phyloP scores from a whole-genome alignment of 2,329 filamentous ascomycete species.

The Exophiala viscosa region DNA sequence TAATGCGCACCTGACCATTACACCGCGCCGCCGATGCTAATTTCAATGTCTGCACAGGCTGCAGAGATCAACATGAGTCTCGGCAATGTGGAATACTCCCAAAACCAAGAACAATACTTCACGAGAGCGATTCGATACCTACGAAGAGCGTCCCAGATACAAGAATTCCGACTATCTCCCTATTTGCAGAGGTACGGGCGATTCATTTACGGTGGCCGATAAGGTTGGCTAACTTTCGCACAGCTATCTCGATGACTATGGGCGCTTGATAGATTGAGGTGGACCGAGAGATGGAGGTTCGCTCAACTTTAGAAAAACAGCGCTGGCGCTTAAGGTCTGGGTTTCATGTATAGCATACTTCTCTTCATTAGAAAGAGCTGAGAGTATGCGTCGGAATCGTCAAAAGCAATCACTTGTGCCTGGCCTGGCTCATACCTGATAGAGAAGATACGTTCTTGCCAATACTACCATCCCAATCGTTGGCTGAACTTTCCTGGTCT shows the following conservation, averaged over 20 bases:
- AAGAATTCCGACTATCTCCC: constrained; percentile 41
- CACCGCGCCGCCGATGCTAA: constrained; percentile 15
- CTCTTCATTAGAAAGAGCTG: too few relatives aligned
- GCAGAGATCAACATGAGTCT: constrained; percentile 53
- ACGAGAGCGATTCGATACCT: constrained; percentile 46
- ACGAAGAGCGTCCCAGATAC: constrained; percentile 40
- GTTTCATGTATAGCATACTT: too few relatives aligned
- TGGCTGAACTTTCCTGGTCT: too few relatives aligned
- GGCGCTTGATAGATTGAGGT: constrained; percentile 20
- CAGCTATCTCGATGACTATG: constrained; percentile 27
- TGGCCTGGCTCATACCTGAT: too few relatives aligned
- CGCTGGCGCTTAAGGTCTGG: too few relatives aligned
- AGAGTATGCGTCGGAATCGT: too few relatives aligned
- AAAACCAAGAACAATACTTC: constrained; percentile 45
- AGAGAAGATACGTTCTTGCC: too few relatives aligned
- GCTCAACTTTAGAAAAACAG: too few relatives aligned
- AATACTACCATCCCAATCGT: too few relatives aligned
- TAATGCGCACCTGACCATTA: constrained; percentile 30
- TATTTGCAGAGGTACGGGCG: constrained; percentile 46
- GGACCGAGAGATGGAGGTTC: too few relatives aligned
- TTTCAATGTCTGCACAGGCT: constrained; percentile 33
- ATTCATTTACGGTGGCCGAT: not conserved
- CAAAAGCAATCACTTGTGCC: too few relatives aligned
- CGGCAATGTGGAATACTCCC: constrained; percentile 48
- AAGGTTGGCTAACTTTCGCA: not conserved